Conservation (phyloP, 345 rosid genomes). For the Carallia pectinifolia region DNA sequence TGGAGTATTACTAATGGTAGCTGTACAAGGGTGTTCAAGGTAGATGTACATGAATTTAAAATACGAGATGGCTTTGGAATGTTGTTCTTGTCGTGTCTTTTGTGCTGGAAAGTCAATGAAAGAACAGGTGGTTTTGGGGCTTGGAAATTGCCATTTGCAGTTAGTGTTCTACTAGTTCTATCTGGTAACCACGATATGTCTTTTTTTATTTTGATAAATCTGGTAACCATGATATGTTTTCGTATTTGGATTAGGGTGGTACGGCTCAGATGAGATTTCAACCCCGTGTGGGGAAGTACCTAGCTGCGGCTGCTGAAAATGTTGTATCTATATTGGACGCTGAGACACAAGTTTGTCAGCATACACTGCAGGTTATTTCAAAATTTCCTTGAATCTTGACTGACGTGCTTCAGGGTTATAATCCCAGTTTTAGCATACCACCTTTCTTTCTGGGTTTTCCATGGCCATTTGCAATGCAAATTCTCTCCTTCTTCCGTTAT, state of each 20-base stretch:
- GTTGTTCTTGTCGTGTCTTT: not conserved
- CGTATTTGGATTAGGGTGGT: conserved; percentile 57
- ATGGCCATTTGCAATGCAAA: not conserved
- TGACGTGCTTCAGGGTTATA: not conserved
- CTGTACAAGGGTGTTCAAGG: conserved; percentile 77
- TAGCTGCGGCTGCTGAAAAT: conserved; percentile 85
- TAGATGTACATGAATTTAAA: conserved; percentile 22
- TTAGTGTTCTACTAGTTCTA: no score
- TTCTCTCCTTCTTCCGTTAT: not conserved
- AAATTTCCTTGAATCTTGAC: not conserved
- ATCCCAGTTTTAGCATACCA: not conserved
- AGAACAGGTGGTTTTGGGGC: not conserved
- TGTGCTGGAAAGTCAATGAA: not conserved
- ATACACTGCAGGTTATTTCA: conserved; percentile 63
- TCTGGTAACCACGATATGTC: no score
- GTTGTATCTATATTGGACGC: conserved; percentile 79
- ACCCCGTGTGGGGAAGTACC: conserved; percentile 83
- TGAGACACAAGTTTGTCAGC: conserved; percentile 75
- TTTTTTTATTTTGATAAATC: no score
- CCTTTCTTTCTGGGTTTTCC: not conserved
- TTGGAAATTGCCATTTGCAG: not conserved
- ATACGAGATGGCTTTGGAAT: not conserved
- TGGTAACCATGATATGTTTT: not conserved
- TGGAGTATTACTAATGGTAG: conserved; percentile 90
- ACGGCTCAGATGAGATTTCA: conserved; percentile 85